Evolutionary conservation across 768 basidiomycete species (phyloP), one percentile per base, ranked within the genome.

Genomic region (Leccinellum albellum): DNA sequence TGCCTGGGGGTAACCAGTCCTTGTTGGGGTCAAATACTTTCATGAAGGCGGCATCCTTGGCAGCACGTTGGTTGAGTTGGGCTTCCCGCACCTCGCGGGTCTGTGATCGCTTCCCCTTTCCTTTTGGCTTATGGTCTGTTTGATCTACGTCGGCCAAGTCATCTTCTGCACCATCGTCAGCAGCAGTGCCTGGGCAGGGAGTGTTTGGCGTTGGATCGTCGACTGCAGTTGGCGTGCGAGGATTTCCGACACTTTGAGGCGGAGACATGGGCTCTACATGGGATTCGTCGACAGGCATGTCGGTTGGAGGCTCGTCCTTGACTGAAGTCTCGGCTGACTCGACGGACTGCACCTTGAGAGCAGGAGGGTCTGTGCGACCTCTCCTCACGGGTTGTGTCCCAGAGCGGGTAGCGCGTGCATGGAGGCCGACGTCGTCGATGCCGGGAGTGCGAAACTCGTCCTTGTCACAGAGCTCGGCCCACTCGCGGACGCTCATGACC

Each of bases 401-500:
- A 61, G 54, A 60, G 63, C 77, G 61, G 63, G 69, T 44, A 73
- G 79, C 53, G 65, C 79, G 67, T 21, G 74, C 71, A 77, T 81
- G 73, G 37, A 83, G 67, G 14, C 85, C 86, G 44, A 89, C 76
- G 58, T 90, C 88, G 40, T 83, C 79, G 23, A 86, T 74, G n/a
- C 87, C 82, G 10, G 89, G 92, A 0, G 89, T 82, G 29, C 86
- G 81, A 55, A 83, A 84, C 15, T 91, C 89, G 13, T 88, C 86
- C 59, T 82, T 85, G 26, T 70, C 71, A 61, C 89, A 89, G 5
- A 91, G 72, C 66, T 94, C 91, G 0, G 81, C 82, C 92, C 92
- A 95, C 71, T 95, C 92, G 53, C 89, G 85, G 21, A 91, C 84
- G 66, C 89, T 93, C 84, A 91, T 87, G 51, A 83, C 70, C 62